These are phyloP conservation scores for Remersonia thermophila DNA, from an alignment of 2,329 filamentous ascomycete genomes.

Conservation along the genomic window DNA sequence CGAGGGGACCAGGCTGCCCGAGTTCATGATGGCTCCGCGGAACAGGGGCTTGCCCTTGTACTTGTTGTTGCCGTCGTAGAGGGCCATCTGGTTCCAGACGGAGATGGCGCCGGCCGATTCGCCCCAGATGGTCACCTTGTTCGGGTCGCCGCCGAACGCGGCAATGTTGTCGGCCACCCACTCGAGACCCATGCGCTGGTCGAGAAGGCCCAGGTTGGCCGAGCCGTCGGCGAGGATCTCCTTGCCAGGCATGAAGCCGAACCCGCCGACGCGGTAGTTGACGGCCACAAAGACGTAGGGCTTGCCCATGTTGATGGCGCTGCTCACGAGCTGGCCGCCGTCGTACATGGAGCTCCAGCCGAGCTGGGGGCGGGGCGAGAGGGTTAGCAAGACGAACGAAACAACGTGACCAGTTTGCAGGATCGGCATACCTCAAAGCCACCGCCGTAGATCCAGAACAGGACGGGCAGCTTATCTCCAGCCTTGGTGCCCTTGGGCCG, in stretches of 20 bases:
- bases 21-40: constrained; percentile 68
- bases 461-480: constrained; percentile 47
- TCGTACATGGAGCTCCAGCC: constrained; percentile 42
- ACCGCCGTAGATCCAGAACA: constrained; percentile 62
- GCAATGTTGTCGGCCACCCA: constrained; percentile 71
- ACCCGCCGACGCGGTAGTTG: constrained; percentile 65
- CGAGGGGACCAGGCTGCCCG: constrained; percentile 49
- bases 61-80: constrained; percentile 59
- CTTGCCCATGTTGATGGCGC: constrained; percentile 38
- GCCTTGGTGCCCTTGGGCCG: constrained; percentile 44
- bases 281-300: constrained; percentile 64
- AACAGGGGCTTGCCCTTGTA: constrained; percentile 69
- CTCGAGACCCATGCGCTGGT: constrained; percentile 59
- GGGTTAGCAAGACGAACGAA: constrained; percentile 7
- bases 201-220: constrained; percentile 58
- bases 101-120: constrained; percentile 62
- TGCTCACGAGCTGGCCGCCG: constrained; percentile 32
- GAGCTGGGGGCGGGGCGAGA: constrained; percentile 25
- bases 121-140: constrained; percentile 71
- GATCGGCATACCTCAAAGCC: constrained; percentile 43
- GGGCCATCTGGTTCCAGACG: constrained; percentile 61
- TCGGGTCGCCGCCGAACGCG: constrained; percentile 65
- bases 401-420: no score
- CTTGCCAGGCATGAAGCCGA: constrained; percentile 59
- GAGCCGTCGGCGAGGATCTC: constrained; percentile 56